Evolutionary conservation across 2,329 filamentous ascomycete genomes (phyloP).

Genomic region (Trichoderma semiorbis): DNA sequence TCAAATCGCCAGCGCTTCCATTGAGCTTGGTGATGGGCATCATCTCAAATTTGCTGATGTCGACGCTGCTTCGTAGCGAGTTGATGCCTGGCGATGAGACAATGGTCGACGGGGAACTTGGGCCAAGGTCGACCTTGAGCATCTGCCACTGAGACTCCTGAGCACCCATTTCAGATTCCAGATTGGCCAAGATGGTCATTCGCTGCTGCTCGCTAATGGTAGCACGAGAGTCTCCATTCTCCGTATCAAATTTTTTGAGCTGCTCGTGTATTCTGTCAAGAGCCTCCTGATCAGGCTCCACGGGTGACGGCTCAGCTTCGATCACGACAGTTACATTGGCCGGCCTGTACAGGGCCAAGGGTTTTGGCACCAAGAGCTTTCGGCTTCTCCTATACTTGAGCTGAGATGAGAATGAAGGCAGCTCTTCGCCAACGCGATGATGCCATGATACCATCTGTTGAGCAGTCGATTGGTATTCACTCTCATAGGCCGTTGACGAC

Average conservation of each 20-base stretch:
- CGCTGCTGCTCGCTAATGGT: constrained; percentile 40
- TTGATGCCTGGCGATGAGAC: constrained; percentile 27
- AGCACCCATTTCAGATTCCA: constrained; percentile 60
- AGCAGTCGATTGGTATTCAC: constrained; percentile 20
- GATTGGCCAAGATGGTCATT: constrained; percentile 51
- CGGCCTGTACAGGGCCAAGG: constrained; percentile 47
- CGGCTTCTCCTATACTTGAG: constrained; percentile 43
- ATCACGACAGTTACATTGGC: constrained; percentile 44
- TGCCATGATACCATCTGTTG: constrained; percentile 42
- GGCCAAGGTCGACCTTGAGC: constrained; percentile 51
- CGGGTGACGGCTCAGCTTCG: constrained; percentile 48
- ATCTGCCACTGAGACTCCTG: constrained; percentile 59
- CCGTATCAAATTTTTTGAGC: constrained; percentile 46
- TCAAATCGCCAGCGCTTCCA: background rate
- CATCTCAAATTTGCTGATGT: constrained; percentile 1
- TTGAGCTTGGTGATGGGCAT: constrained; percentile 4
- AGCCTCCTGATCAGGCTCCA: constrained; percentile 51
- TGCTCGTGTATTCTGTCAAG: constrained; percentile 51
- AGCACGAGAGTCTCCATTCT: constrained; percentile 30
- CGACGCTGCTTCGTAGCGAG: constrained; percentile 23
- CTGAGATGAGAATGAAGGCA: constrained; percentile 57
- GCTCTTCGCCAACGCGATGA: constrained; percentile 55
- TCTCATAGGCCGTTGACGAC: background rate
- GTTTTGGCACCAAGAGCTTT: constrained; percentile 55
- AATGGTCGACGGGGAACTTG: constrained; percentile 50